Base-by-base conservation (phyloP, 2,329 filamentous ascomycete species). In the Paraphoma chrysanthemicola region DNA sequence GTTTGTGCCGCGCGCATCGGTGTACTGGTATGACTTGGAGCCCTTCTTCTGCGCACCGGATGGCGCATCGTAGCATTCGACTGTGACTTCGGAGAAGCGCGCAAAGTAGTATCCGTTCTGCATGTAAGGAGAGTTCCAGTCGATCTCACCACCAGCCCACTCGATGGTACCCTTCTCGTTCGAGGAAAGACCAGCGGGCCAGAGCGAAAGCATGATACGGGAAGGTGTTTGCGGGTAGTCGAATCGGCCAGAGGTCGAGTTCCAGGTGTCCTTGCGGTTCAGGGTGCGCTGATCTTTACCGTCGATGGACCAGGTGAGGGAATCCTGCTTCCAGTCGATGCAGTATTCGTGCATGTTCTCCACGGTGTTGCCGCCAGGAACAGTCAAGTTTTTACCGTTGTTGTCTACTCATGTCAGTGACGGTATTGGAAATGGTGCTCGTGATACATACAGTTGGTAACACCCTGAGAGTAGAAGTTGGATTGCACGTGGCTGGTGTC, bases 381-480 rank as follows among this genome's bases (percentile, higher is more conserved):
- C 78, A 1, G 85, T 85, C 46, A 93, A 86, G 75, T 97, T 94
- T 52, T 78, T 82, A 9, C 87, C 88, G 74, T 97, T 91, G 63
- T 85, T 81, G 73, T 96, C 91, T 95, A 64, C 12, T 33, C 30
- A 6, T 5, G 56, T 69, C 49, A 77, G 68, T 53, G 4, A 30
- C 14, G 11, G 31, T 3, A 18, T 1, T 28, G 12, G n/a, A 9
- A 6, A 36, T 30, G 8, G 2, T 16, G 30, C 5, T 16, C 2
- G 23, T 12, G 18, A 10, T 29, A 81, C 91, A 82, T 83, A 96
- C 92, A 98, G 77, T 94, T 85, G 39, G 92, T 89, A 62, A 97
- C 89, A 72, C 95, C 95, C 80, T 97, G 93, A 81, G 90, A 97
- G 80, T 97, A 99, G 83, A 88, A 99, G 82, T 99, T 99, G 74